Evolutionary conservation across 2,329 filamentous ascomycete species (phyloP).

Genomic region (Lecanosticta acicola): DNA sequence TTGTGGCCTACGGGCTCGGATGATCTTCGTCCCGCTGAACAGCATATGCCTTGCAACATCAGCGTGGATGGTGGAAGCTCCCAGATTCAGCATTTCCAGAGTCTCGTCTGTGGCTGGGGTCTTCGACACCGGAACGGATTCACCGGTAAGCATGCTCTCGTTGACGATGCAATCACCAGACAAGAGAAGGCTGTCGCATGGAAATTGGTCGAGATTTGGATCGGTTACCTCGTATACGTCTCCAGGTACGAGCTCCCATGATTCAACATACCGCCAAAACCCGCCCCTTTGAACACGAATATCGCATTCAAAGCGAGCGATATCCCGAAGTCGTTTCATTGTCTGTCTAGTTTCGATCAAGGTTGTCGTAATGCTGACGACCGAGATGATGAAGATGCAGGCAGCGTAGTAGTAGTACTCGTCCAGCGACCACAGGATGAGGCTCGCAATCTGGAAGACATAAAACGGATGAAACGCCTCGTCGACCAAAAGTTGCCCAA

Average conservation of each 20-base stretch:
- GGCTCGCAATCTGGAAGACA: conserved; percentile 91
- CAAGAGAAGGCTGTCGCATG: conserved; percentile 84
- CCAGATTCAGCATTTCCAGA: conserved; percentile 68
- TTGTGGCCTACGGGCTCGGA: conserved; percentile 81
- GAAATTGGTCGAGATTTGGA: conserved; percentile 78
- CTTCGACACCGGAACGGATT: conserved; percentile 96
- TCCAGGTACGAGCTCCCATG: conserved; percentile 83
- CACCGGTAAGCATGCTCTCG: conserved; percentile 96
- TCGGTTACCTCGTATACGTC: conserved; percentile 97
- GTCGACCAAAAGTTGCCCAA: conserved; percentile 76
- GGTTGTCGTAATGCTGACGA: conserved; percentile 84
- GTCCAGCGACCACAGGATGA: conserved; percentile 90
- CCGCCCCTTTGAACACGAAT: conserved; percentile 88
- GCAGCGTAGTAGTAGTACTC: conserved; percentile 96
- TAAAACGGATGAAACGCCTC: conserved; percentile 98
- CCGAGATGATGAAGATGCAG: conserved; percentile 91
- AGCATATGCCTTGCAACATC: conserved; percentile 83
- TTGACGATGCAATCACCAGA: conserved; percentile 97
- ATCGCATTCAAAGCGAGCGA: conserved; percentile 92
- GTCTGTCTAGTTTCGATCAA: conserved; percentile 87
- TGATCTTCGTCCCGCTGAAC: conserved; percentile 92
- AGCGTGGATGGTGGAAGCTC: conserved; percentile 73
- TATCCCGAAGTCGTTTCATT: conserved; percentile 82
- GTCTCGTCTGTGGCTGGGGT: conserved; percentile 74
- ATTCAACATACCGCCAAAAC: conserved; percentile 88